Evolutionary conservation across 805 yeast genomes (phyloP).

Genomic region (Candida pini): DNA sequence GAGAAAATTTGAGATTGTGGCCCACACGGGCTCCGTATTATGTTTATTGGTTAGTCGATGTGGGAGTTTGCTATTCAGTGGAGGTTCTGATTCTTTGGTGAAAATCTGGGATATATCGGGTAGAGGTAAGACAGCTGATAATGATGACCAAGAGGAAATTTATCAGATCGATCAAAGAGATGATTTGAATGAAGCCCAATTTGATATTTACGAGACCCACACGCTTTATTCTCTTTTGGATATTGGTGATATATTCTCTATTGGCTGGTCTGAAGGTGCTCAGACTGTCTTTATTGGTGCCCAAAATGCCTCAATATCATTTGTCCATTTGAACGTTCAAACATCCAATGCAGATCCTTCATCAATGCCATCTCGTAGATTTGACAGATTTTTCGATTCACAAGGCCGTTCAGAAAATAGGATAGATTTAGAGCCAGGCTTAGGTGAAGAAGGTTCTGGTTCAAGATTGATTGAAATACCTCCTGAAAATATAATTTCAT

Average conservation of each 20-base stretch:
- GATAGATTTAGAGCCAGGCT: constrained; percentile 12
- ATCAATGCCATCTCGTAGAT: constrained; percentile 59
- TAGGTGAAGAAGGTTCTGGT: constrained; percentile 15
- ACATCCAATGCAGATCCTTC: constrained; percentile 25
- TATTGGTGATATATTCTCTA: constrained; percentile 88
- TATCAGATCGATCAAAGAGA: too few species aligned
- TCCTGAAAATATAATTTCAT: constrained; percentile 55
- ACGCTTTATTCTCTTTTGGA: constrained; percentile 81
- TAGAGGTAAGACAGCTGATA: constrained; percentile 2
- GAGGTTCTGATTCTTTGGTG: constrained; percentile 85
- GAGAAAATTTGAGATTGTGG: constrained; percentile 43
- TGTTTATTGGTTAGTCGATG: constrained; percentile 52
- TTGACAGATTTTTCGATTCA: constrained; percentile 85
- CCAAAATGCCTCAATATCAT: constrained; percentile 84
- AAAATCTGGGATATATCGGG: constrained; percentile 71
- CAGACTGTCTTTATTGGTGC: constrained; percentile 78
- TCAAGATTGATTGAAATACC: constrained; percentile 61
- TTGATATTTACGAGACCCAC: constrained; percentile 34
- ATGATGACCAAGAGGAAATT: constrained; percentile 1
- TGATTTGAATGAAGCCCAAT: constrained; percentile 2
- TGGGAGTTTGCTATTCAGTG: constrained; percentile 66
- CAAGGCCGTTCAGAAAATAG: constrained; percentile 64
- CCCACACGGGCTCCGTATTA: constrained; percentile 72
- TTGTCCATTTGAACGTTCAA: constrained; percentile 42
- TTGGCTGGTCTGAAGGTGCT: constrained; percentile 57